Base-by-base conservation (phyloP, 225 moss, liverwort and hornwort species). In the Neckera pumila region DNA sequence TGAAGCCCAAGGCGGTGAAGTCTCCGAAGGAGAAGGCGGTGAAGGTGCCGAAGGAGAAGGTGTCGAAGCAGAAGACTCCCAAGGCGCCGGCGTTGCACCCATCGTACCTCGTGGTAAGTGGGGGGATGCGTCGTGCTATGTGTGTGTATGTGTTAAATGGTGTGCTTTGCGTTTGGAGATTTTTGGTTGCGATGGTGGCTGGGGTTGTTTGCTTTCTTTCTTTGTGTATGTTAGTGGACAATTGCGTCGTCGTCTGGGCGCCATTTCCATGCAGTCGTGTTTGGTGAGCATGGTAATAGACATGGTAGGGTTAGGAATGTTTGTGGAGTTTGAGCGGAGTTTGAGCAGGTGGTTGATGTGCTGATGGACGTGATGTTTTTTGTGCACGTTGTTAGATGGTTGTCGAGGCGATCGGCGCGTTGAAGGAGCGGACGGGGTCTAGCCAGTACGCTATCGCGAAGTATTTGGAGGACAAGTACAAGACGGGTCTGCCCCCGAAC, bases 361-460 rank as follows among this genome's bases (percentile, higher is more conserved):
- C 59, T 89, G 76, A 84, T 83, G 79, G 38, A 19, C 7, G 30
- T 36, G 84, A 58, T 57, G 36, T 87, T 73, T 56, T 49, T 22
- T 81, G 34, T 90, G 77, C 12, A 6, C 8, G 53, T 43, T 77
- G 65, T 49, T 92, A 98, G 96, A 96, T 98, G 97, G 90, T 96
- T 11, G 94, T 90, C 63, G 97, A 98, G 72, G 96, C 96, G 26
- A 98, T 98, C 43, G 92, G 90, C n/a, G 82, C 94, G 21, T 85
- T 98, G 87, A 98, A 98, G 90, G 97, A 98, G 91, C 90, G 96
- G 67, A 98, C 97, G 4, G 96, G 97, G 33, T 98, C 96, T n/a
- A 98, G 97, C 76, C 96, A 96, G 83, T 96, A 95, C 7, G 97
- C 97, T 12, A 98, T 98, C 63, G 97, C 97, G 8, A 98, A 98